Conservation (phyloP, 2,329 filamentous ascomycete genomes). For the Calonectria honghensis region DNA sequence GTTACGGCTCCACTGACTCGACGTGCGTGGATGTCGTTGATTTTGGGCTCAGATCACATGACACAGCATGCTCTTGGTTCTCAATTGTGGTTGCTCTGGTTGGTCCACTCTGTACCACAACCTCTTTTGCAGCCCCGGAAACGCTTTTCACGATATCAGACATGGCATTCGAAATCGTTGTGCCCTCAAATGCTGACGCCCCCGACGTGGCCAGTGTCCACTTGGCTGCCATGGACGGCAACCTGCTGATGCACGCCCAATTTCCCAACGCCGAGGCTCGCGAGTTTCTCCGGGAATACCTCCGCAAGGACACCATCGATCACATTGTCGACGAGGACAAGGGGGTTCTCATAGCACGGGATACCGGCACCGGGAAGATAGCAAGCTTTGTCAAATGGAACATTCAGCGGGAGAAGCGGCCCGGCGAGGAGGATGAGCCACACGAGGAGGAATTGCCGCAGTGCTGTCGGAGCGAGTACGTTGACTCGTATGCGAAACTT, state of each 20-base stretch:
- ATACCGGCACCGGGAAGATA: conserved; percentile 54
- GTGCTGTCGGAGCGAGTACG: conserved; percentile 55
- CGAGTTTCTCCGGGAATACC: conserved; percentile 55
- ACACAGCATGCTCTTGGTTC: conserved; percentile 26
- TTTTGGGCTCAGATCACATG: conserved; percentile 35
- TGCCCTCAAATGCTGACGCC: conserved; percentile 54
- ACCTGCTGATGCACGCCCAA: conserved; percentile 63
- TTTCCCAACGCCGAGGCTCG: conserved; percentile 60
- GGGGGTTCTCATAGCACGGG: conserved; percentile 60
- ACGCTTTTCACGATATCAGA: background rate
- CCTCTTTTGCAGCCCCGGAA: conserved; percentile 28
- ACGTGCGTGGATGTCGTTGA: conserved; percentile 17
- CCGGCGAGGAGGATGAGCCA: conserved; percentile 42
- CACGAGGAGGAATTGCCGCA: conserved; percentile 57
- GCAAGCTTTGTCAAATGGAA: conserved; percentile 62
- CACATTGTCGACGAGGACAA: conserved; percentile 54
- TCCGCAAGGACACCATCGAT: conserved; percentile 57
- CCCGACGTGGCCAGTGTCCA: conserved; percentile 58
- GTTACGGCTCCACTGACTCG: background rate
- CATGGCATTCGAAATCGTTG: conserved; percentile 56
- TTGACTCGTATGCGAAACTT: conserved; percentile 59
- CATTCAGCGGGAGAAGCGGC: conserved; percentile 50
- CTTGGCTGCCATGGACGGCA: conserved; percentile 62
- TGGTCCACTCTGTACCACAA: conserved; percentile 39
- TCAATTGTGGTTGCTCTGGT: conserved; percentile 44